Conservation (phyloP, 1,139 yeast genomes). For the Candida tropicalis region DNA sequence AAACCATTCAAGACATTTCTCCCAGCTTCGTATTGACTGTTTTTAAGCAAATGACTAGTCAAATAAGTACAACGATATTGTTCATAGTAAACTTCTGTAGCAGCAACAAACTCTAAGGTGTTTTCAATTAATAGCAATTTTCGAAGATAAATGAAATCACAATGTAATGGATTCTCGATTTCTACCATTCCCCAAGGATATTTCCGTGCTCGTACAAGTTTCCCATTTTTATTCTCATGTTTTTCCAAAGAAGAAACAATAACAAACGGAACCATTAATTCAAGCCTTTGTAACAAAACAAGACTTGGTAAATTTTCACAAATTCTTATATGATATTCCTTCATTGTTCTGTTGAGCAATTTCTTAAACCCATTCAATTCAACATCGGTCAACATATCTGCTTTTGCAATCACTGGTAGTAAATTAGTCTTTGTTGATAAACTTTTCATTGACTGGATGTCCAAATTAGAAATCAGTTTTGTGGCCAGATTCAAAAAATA, state of each 20-base stretch:
- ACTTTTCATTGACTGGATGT: conserved; percentile 69
- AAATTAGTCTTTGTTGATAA: conserved; percentile 66
- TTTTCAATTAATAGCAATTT: conserved; percentile 52
- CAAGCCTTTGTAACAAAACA: conserved; percentile 20
- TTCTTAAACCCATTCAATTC: conserved; percentile 47
- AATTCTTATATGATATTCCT: conserved; percentile 51
- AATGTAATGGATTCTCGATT: conserved; percentile 63
- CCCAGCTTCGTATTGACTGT: not conserved
- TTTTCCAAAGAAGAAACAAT: conserved; percentile 54
- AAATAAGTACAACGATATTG: conserved; percentile 43
- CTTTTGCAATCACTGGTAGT: conserved; percentile 75
- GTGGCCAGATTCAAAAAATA: conserved; percentile 68
- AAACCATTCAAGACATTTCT: not conserved
- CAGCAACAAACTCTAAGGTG: conserved; percentile 59
- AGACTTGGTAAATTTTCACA: conserved; percentile 53
- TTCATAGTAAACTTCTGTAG: conserved; percentile 62
- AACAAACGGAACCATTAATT: conserved; percentile 55
- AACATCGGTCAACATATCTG: conserved; percentile 61
- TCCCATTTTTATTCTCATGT: conserved; percentile 33
- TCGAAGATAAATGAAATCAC: conserved; percentile 64
- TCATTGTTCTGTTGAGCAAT: conserved; percentile 45
- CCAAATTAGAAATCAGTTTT: conserved; percentile 57
- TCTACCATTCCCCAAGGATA: conserved; percentile 79
- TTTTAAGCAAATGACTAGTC: not conserved
- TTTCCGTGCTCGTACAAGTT: conserved; percentile 58